phyloP scores from a whole-genome alignment of 441 rosid genomes.

The Brassica balearica region DNA sequence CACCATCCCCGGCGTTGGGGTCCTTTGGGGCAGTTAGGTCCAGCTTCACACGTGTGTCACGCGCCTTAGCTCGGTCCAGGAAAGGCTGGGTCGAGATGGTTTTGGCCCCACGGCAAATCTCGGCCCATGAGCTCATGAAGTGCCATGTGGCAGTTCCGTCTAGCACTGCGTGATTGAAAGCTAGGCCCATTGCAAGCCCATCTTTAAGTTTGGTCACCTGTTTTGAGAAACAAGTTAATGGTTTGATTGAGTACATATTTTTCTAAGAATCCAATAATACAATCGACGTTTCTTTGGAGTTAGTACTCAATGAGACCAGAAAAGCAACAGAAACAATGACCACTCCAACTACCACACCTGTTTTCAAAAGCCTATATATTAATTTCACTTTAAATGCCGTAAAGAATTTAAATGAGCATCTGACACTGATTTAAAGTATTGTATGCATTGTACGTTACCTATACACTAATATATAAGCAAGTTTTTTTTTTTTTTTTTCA shows the following conservation, averaged over 20 bases:
- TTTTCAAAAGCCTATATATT: constrained; percentile 20
- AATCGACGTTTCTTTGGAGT: neutral
- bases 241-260: neutral
- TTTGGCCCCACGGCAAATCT: constrained; percentile 58
- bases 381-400: constrained; percentile 31
- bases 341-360: constrained; percentile 34
- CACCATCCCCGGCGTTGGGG: constrained; percentile 40
- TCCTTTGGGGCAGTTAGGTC: constrained; percentile 57
- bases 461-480: neutral
- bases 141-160: constrained; percentile 97
- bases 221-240: constrained; percentile 4
- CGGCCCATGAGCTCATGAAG: constrained; percentile 93
- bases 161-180: constrained; percentile 88
- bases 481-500: neutral
- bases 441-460: neutral
- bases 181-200: constrained; percentile 88
- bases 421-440: neutral
- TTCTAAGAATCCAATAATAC: no score
- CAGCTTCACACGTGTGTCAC: constrained; percentile 81
- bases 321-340: constrained; percentile 33
- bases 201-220: constrained; percentile 86
- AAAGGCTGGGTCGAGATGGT: constrained; percentile 54
- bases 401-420: neutral
- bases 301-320: neutral
- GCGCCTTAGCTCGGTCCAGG: constrained; percentile 76